These are phyloP conservation scores for Nakazawaea wyomingensis DNA, from an alignment of 805 yeast genomes.

Conservation along the genomic window DNA sequence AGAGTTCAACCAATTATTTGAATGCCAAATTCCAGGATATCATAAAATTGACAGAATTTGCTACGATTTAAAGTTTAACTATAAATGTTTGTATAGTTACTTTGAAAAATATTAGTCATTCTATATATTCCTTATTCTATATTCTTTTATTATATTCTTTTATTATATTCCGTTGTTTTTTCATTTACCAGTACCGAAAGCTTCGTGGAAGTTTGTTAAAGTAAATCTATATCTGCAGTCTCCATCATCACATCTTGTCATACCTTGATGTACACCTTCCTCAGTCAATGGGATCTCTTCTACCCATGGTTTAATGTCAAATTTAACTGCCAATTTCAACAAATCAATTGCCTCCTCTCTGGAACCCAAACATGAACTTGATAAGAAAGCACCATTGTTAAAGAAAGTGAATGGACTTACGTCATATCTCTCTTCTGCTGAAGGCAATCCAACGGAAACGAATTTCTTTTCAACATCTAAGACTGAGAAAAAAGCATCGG, in stretches of 20 bases:
- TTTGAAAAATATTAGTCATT: slow-evolving; percentile 38
- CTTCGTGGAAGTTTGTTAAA: slow-evolving; percentile 43
- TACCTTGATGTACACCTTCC: slow-evolving; percentile 34
- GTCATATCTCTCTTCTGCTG: slow-evolving; percentile 31
- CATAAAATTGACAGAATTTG: slow-evolving; percentile 59
- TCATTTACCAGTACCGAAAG: slow-evolving; percentile 26
- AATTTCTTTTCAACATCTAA: slow-evolving; percentile 34
- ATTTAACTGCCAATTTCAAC: slow-evolving; percentile 40
- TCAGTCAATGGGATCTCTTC: slow-evolving; percentile 44
- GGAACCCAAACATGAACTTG: slow-evolving; percentile 43
- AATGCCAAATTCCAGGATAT: slow-evolving; percentile 40
- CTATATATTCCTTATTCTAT: too few species aligned
- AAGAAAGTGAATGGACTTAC: slow-evolving; percentile 50
- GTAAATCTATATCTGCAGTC: slow-evolving; percentile 50
- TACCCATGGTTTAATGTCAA: slow-evolving; percentile 44
- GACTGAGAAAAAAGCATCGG: slow-evolving; percentile 29
- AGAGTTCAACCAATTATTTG: slow-evolving; percentile 30
- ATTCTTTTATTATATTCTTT: neutral
- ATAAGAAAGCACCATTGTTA: slow-evolving; percentile 36
- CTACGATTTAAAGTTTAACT: slow-evolving; percentile 67
- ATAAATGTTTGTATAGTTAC: slow-evolving; percentile 66
- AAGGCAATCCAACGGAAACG: slow-evolving; percentile 45
- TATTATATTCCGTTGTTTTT: slow-evolving; percentile 1
- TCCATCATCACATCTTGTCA: slow-evolving; percentile 40
- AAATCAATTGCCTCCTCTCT: slow-evolving; percentile 41